Base-by-base conservation (phyloP, 768 basidiomycete species). In the Floccularia luteovirens region DNA sequence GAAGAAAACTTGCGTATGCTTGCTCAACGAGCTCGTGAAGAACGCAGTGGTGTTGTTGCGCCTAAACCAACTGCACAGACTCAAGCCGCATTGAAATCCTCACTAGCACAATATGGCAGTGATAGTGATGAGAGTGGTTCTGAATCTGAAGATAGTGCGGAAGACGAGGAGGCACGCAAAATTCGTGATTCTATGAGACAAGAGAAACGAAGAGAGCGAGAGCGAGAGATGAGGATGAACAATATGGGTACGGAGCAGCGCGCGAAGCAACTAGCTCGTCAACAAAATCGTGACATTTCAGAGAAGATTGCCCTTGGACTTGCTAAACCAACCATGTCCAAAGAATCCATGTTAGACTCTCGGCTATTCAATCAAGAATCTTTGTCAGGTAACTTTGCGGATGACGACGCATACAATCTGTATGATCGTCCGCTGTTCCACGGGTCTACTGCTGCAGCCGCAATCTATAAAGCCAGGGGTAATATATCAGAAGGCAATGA, bases 161-260 rank as follows among this genome's bases (percentile, higher is more conserved):
- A 85, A 41, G 90, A 94, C 41, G 88, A 90, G 53, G 88, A 90
- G 37, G 84, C 90, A 8, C 81, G 79, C 39, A 75, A 75, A 62
- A 74, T 96, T 53, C 80, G 96, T 35, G 96, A 97, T 56, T 65
- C 82, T 50, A 92, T 96, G 80, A 74, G 96, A 43, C 66, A 74
- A 33, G 93, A 98, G 70, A 91, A 97, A 70, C 74, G 88, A 52
- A 75, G 83, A 45, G 92, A 98, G 57, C 79, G 96, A 21, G 93
- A 98, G 66, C 80, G 93, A 27, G 94, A 99, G 63, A 79, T 99
- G 88, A 74, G 96, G 44, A 94, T 98, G 92, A 91, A 75, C 62
- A 96, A 98, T 55, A 99, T 99, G 96, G 96, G 96, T 19, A 77
- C 84, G 21, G 96, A 98, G 62, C 90, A 92, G 55, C 75, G 96